These are phyloP conservation scores for Blepharisma stoltei DNA, from an alignment of 73 alveolate genomes.

Conservation along the genomic window DNA sequence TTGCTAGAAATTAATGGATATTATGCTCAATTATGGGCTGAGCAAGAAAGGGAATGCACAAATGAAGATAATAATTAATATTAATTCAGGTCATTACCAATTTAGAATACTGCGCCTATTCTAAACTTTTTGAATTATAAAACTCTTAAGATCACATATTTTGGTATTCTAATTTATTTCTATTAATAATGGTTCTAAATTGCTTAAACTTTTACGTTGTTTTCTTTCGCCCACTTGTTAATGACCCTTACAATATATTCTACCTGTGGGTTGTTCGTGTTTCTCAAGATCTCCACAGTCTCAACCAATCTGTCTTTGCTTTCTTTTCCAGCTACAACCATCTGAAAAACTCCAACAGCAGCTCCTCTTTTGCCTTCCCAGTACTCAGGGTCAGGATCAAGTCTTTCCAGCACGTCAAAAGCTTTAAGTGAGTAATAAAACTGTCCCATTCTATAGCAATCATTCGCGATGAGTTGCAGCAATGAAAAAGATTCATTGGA, in stretches of 20 bases:
- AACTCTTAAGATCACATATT: too few relatives aligned
- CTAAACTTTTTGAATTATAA: too few relatives aligned
- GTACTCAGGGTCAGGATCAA: conserved; percentile 96
- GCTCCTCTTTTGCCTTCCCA: conserved; percentile 89
- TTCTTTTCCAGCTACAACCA: conserved; percentile 83
- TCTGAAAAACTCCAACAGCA: conserved; percentile 92
- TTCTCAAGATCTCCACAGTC: conserved; percentile 78
- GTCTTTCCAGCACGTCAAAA: conserved; percentile 95
- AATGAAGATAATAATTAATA: too few relatives aligned
- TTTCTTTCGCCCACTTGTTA: conserved; percentile 93
- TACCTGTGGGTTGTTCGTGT: conserved; percentile 84
- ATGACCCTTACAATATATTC: conserved; percentile 82
- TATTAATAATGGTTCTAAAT: too few relatives aligned
- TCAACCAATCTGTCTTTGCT: conserved; percentile 65
- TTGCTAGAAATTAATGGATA: conserved; percentile 48
- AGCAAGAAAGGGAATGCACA: neutral
- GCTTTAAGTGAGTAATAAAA: conserved; percentile 97
- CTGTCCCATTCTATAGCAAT: conserved; percentile 98
- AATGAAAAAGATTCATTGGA: conserved; percentile 86
- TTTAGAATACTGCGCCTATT: too few relatives aligned
- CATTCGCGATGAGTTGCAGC: conserved; percentile 93
- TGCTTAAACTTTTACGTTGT: conserved; percentile 48
- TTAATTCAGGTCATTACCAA: too few relatives aligned
- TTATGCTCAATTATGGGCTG: conserved; percentile 20
- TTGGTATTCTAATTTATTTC: too few relatives aligned